Conservation (phyloP, 768 basidiomycete genomes). For the Tricholoma terreum region DNA sequence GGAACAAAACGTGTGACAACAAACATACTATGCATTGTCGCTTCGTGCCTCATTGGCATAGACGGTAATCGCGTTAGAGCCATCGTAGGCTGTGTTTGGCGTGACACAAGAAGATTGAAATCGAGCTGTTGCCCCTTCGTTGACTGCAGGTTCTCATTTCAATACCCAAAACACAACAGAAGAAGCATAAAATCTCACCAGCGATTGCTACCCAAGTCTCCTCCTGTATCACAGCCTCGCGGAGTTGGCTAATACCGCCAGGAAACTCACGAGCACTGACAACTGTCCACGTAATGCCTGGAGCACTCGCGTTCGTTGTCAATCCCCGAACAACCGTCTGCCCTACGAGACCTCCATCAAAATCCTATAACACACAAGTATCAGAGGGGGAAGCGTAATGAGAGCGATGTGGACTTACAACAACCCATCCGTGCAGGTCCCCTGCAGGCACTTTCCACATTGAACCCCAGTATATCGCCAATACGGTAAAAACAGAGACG, state of each 20-base stretch:
- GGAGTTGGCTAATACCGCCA: constrained; percentile 41
- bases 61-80: background rate
- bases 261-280: constrained; percentile 39
- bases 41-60: background rate
- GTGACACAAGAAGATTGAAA: background rate
- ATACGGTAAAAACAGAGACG: constrained; percentile 16
- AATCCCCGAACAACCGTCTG: constrained; percentile 31
- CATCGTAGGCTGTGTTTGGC: background rate
- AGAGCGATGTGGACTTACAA: constrained; percentile 11
- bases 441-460: constrained; percentile 20
- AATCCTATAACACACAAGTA: constrained; percentile 44
- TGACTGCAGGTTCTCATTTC: background rate
- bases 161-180: background rate
- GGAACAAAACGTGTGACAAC: background rate
- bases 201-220: constrained; percentile 52
- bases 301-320: constrained; percentile 25
- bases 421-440: constrained; percentile 19
- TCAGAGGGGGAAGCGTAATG: background rate
- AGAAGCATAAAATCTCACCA: constrained; percentile 14
- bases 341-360: constrained; percentile 51
- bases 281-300: constrained; percentile 40
- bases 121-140: background rate
- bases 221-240: constrained; percentile 42
- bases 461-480: constrained; percentile 24
- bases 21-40: background rate